Conservation (phyloP, 768 basidiomycete genomes). For the Aureoboletus auriporus region DNA sequence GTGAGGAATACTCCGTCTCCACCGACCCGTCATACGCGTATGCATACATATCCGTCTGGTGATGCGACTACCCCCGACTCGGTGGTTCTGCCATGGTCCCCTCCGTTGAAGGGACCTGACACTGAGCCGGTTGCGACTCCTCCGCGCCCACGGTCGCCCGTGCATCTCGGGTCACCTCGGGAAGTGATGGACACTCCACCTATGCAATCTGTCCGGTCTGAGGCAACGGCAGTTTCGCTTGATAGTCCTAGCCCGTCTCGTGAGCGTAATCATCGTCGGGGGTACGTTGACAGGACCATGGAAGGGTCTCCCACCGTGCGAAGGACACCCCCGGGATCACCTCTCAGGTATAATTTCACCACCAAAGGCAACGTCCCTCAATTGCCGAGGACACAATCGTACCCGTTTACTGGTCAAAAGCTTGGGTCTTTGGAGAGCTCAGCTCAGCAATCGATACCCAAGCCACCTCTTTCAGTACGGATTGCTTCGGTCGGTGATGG, state of each 20-base stretch:
- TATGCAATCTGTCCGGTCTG: slow-evolving; percentile 4
- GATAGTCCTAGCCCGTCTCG: slow-evolving; percentile 12
- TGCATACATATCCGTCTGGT: slow-evolving; percentile 45
- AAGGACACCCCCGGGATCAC: slow-evolving; percentile 49
- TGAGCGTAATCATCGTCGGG: slow-evolving; percentile 52
- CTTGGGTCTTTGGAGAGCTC: slow-evolving; percentile 8
- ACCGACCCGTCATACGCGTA: slow-evolving; percentile 32
- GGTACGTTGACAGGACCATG: slow-evolving; percentile 47
- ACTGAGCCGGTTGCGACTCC: slow-evolving; percentile 1
- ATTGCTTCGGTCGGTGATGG: slow-evolving; percentile 10
- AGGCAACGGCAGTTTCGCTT: slow-evolving; percentile 1
- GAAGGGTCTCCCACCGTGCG: slow-evolving; percentile 31
- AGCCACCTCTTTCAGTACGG: slow-evolving; percentile 13
- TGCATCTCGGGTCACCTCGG: slow-evolving; percentile 22
- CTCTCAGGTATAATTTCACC: slow-evolving; percentile 24
- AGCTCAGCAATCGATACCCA: slow-evolving; percentile 1
- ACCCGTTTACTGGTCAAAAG: slow-evolving; percentile 22
- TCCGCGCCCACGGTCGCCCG: not conserved
- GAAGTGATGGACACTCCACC: slow-evolving; percentile 10
- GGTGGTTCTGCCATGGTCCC: slow-evolving; percentile 40
- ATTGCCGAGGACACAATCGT: slow-evolving; percentile 35
- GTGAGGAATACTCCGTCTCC: slow-evolving; percentile 4
- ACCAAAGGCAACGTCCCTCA: slow-evolving; percentile 20
- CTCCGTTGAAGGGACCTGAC: slow-evolving; percentile 1
- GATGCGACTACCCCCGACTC: slow-evolving; percentile 33